Evolutionary conservation across 1,139 yeast species (phyloP), one percentile per base, ranked within the genome.

Genomic region (Scheffersomyces illinoinensis): DNA sequence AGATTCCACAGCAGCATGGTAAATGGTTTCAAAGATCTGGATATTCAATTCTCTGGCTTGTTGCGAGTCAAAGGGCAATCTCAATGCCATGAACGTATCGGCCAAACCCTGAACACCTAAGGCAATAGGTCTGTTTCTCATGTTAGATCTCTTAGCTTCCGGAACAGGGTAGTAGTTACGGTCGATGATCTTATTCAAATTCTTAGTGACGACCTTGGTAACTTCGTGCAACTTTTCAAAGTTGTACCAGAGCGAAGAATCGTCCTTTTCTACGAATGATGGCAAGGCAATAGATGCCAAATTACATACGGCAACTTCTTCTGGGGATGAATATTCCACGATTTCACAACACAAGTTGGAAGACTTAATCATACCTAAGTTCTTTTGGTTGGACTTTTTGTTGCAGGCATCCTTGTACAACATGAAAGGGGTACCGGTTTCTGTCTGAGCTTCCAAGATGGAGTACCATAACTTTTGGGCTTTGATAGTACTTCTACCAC

Each of bases 351-450:
- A 92, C 76, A 91, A 82, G 76, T 91, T 91, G 50, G 97, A 91
- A 52, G 96, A 89, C 77, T 91, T 91, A 77, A 91, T 91, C 55
- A 89, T 82, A 70, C 97, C 97, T 74, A 91, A 80, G 74, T 91
- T 91, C 85, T 91, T 86, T 77, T 91, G 97, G 76, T 91, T 91
- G 62, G 91, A 82, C 78, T 92, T 91, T 64, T 82, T 70, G 79
- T 91, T 91, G 79, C 96, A 90, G 52, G 96, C 86, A 77, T 91
- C 97, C 77, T 91, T 91, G 81, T 91, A 91, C 54, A 91, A 83
- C 92, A 91, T 90, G 81, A 90, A 92, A 56, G 97, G 97, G 68
- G 92, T 90, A 71, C 97, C 97, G 47, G 97, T 91, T 80, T 91
- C 97, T 57, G 95, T 90, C 78, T 91, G 97, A 54, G 96, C 89